These are phyloP conservation scores for Lactifluus hygrophoroides DNA, from an alignment of 768 basidiomycete species.

Conservation along the genomic window DNA sequence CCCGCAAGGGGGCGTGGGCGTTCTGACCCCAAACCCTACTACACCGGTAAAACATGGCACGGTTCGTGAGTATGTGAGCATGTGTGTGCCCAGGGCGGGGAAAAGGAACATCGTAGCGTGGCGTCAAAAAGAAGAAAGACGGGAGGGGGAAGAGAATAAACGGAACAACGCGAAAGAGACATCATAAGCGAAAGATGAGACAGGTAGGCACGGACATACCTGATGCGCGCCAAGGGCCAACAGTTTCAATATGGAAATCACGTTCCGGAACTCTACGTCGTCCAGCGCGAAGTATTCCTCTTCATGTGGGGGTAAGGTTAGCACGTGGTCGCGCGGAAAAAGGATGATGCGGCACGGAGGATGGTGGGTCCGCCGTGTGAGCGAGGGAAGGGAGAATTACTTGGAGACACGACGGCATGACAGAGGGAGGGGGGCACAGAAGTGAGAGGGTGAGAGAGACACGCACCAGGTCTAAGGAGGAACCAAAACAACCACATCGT, in stretches of 20 bases:
- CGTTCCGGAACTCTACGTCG: constrained; percentile 35
- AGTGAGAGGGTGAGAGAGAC: not conserved
- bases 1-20: not conserved
- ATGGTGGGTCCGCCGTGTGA: not conserved
- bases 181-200: constrained; percentile 16
- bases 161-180: not conserved
- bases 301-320: constrained; percentile 24
- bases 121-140: not conserved
- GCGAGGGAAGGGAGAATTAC: no score
- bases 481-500: constrained; percentile 82
- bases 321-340: not conserved
- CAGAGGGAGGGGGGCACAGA: no score
- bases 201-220: constrained; percentile 29
- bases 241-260: constrained; percentile 45
- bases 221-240: constrained; percentile 61
- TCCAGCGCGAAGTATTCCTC: constrained; percentile 38
- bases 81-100: not conserved
- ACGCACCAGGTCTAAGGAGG: constrained; percentile 51
- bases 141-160: not conserved
- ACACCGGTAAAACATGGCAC: not conserved
- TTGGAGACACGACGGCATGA: not conserved
- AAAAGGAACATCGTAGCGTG: not conserved
- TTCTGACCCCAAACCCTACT: constrained; percentile 2
- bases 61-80: not conserved
- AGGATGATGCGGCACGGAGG: not conserved